Evolutionary conservation across 345 rosid species (phyloP).

Genomic region (Cardamine occulta): DNA sequence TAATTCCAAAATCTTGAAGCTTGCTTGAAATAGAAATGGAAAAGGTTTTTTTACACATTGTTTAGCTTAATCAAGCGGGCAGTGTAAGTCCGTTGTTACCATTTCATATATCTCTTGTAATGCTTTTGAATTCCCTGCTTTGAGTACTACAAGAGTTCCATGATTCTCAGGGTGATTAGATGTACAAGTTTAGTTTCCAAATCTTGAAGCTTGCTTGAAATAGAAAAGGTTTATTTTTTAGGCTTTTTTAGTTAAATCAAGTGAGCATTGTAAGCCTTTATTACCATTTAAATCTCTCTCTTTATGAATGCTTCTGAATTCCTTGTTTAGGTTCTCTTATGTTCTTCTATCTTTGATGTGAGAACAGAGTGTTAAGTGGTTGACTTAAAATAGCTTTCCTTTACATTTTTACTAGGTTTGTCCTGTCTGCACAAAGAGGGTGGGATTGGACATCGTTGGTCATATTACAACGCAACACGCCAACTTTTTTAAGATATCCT

Average conservation of each 20-base stretch:
- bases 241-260: background rate
- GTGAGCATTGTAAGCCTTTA: slow-evolving; percentile 2
- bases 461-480: slow-evolving; percentile 77
- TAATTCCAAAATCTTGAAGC: background rate
- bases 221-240: background rate
- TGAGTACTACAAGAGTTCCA: background rate
- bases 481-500: slow-evolving; percentile 75
- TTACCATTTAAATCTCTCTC: background rate
- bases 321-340: background rate
- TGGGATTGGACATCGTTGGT: slow-evolving; percentile 69
- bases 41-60: background rate
- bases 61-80: slow-evolving; percentile 6
- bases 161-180: background rate
- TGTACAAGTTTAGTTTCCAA: background rate
- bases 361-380: background rate
- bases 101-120: background rate
- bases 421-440: slow-evolving; percentile 72
- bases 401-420: slow-evolving; percentile 52
- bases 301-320: background rate
- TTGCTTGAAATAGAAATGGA: background rate
- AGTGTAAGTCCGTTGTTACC: background rate
- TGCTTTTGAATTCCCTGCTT: background rate
- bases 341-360: background rate
- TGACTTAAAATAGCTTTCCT: background rate
- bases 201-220: background rate